Conservation (phyloP, 2,329 filamentous ascomycete genomes). For the Neonectria faginata region DNA sequence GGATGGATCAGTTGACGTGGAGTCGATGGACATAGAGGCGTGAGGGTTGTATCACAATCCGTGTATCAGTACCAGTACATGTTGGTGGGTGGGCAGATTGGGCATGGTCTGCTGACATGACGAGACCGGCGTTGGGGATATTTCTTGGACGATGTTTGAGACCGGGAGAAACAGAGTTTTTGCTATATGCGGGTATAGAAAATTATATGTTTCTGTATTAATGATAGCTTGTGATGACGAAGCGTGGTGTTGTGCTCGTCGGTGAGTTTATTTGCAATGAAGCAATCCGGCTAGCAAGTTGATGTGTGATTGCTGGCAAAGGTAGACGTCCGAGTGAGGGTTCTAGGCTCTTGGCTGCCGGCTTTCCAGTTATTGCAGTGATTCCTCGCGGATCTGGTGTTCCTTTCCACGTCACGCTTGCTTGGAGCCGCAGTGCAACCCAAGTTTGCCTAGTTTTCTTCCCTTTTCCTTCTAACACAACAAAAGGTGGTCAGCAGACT, state of each 20-base stretch:
- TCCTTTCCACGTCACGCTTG: conserved; percentile 7
- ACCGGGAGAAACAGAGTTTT: conserved; percentile 4
- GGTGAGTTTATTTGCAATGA: background rate
- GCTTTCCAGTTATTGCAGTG: background rate
- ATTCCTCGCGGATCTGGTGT: conserved; percentile 4
- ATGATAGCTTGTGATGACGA: conserved; percentile 19
- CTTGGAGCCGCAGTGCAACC: conserved; percentile 20
- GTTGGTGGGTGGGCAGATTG: conserved; percentile 7
- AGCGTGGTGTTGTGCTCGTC: background rate
- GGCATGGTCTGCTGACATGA: conserved; percentile 19
- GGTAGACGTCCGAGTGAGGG: background rate
- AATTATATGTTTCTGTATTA: conserved; percentile 14
- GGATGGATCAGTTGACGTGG: conserved; percentile 57
- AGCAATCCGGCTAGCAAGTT: background rate
- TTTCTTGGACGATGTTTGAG: conserved; percentile 12
- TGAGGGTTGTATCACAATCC: conserved; percentile 35
- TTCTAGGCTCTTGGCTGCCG: background rate
- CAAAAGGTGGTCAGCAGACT: conserved; percentile 21
- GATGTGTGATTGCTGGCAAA: background rate
- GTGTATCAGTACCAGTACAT: conserved; percentile 39
- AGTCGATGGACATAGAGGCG: conserved; percentile 57
- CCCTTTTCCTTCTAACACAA: conserved; percentile 1
- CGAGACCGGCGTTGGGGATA: conserved; percentile 26
- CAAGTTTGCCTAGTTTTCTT: conserved; percentile 2
- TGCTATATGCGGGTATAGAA: conserved; percentile 25